Evolutionary conservation across 164 flowering plant genomes (phyloP).

Genomic region (Annona cherimola): DNA sequence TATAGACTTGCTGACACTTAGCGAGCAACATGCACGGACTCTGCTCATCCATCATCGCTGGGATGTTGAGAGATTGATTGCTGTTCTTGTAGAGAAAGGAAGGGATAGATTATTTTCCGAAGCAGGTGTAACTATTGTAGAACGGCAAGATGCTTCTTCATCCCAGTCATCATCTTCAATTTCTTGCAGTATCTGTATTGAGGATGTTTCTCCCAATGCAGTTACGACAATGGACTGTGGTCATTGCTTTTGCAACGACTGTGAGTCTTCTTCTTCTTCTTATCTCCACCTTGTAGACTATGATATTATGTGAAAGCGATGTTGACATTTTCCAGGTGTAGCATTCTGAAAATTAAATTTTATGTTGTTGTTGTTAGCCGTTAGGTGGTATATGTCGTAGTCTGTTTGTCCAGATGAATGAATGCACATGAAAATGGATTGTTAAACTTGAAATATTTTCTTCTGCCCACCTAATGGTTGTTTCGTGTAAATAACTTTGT

Average conservation of each 20-base stretch:
- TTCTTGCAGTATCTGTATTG: constrained; percentile 59
- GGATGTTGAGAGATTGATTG: constrained; percentile 63
- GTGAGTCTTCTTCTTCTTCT: constrained; percentile 5
- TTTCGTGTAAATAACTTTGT: too few species aligned
- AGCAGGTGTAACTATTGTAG: constrained; percentile 58
- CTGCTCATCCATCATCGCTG: constrained; percentile 76
- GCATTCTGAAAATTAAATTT: neutral
- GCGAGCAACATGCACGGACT: constrained; percentile 79
- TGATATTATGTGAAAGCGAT: neutral
- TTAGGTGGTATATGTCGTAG: neutral
- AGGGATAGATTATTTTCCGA: constrained; percentile 41
- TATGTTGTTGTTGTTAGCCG: neutral
- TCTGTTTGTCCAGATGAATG: neutral
- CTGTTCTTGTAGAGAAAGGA: constrained; percentile 68
- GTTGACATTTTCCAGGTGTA: neutral
- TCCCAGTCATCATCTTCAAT: constrained; percentile 17
- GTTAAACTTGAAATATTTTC: neutral
- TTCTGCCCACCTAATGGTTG: too few species aligned
- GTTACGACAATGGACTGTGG: constrained; percentile 78
- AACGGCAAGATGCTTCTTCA: constrained; percentile 14
- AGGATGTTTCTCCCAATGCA: constrained; percentile 37
- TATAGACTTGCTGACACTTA: constrained; percentile 59
- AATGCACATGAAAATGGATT: neutral
- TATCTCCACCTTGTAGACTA: neutral
- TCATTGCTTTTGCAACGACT: constrained; percentile 65